phyloP scores from a whole-genome alignment of 495 filamentous ascomycete genomes.

The Staphylotrichum tortipilum region DNA sequence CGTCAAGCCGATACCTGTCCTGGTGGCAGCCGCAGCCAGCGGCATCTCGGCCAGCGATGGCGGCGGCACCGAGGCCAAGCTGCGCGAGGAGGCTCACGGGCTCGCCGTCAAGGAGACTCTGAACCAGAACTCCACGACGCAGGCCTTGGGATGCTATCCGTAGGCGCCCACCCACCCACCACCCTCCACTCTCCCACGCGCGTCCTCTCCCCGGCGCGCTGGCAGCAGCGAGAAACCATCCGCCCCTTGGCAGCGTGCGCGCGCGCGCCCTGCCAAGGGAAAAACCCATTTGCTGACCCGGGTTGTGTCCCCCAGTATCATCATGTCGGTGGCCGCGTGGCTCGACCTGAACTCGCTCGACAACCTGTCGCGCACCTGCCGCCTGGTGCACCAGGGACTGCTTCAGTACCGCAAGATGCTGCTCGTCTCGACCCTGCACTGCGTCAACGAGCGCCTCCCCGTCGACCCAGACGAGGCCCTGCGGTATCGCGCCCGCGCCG shows the following conservation, averaged over 20 bases:
- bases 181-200: conserved; percentile 27
- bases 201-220: conserved; percentile 13
- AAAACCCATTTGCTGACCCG: conserved; percentile 23
- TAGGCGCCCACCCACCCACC: conserved; percentile 48
- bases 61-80: conserved; percentile 4
- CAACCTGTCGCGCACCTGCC: conserved; percentile 68
- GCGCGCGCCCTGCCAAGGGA: conserved; percentile 18
- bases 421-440: conserved; percentile 64
- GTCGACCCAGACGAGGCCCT: conserved; percentile 40
- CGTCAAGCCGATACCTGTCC: background rate
- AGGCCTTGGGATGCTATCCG: conserved; percentile 85
- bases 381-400: conserved; percentile 65
- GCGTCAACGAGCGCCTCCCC: conserved; percentile 56
- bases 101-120: conserved; percentile 43
- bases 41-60: background rate
- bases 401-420: conserved; percentile 67
- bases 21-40: background rate
- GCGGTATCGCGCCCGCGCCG: conserved; percentile 42
- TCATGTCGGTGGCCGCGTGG: conserved; percentile 59
- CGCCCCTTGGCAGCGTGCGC: conserved; percentile 9
- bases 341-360: conserved; percentile 83
- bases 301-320: conserved; percentile 58
- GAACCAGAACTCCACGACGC: conserved; percentile 63
- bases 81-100: conserved; percentile 15
- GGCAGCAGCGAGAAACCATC: background rate